Evolutionary conservation across 2,329 filamentous ascomycete species (phyloP).

Genomic region (Tolypocladium album): DNA sequence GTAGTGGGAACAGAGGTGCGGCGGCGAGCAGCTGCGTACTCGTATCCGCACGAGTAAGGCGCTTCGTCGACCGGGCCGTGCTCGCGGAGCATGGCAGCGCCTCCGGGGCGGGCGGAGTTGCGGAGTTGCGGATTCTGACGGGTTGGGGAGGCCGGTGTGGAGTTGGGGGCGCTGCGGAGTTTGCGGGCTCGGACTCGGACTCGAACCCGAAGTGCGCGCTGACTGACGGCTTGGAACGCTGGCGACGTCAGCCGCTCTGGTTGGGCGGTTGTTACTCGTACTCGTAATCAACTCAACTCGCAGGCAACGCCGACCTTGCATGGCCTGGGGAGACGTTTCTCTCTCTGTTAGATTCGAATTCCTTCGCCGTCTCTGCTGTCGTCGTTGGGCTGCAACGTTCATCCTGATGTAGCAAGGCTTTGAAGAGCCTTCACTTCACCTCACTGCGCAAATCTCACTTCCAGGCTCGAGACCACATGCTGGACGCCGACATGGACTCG

Average conservation of each 20-base stretch:
- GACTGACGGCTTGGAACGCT: not conserved
- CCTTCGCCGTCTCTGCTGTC: not conserved
- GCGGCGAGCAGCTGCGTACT: not conserved
- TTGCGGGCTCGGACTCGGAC: not conserved
- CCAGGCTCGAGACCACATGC: not conserved
- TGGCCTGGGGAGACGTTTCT: not conserved
- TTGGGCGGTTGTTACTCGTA: not conserved
- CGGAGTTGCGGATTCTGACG: conserved; percentile 4
- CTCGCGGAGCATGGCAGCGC: not conserved
- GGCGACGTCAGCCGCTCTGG: not conserved
- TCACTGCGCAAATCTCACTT: not conserved
- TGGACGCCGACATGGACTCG: not conserved
- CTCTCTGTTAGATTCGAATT: not conserved
- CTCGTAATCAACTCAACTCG: not conserved
- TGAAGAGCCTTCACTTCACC: not conserved
- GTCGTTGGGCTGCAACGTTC: not conserved
- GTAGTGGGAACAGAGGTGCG: not conserved
- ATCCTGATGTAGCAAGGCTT: not conserved
- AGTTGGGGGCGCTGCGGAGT: not conserved
- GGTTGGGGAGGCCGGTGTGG: not conserved
- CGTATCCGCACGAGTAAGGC: not conserved
- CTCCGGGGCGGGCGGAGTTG: conserved; percentile 1
- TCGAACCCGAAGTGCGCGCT: not conserved
- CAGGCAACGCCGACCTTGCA: not conserved
- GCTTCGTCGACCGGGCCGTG: not conserved